Conservation (phyloP, 345 rosid genomes). For the Acer campestre region DNA sequence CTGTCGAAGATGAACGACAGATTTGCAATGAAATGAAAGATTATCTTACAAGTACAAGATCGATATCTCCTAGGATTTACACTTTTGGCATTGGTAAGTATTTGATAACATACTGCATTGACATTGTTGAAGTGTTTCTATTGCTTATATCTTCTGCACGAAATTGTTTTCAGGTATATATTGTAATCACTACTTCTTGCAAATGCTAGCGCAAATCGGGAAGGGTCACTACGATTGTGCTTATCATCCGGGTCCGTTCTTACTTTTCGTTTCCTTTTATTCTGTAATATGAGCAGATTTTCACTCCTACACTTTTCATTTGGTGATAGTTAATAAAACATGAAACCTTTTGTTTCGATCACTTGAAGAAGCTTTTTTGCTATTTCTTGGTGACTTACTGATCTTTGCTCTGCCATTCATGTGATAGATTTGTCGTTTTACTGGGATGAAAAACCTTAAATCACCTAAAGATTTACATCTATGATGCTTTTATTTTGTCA, state of each 20-base stretch:
- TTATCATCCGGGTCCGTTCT: constrained; percentile 54
- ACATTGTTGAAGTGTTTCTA: constrained; percentile 1
- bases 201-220: constrained; percentile 74
- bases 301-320: no score
- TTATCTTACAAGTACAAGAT: constrained; percentile 33
- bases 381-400: neutral
- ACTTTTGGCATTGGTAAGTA: constrained; percentile 88
- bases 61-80: constrained; percentile 68
- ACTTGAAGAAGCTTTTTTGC: neutral
- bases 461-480: neutral
- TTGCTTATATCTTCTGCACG: neutral
- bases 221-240: constrained; percentile 76
- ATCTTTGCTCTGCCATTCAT: neutral
- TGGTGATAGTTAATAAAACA: no score
- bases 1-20: constrained; percentile 81
- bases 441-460: neutral
- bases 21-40: constrained; percentile 66
- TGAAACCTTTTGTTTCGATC: no score
- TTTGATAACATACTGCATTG: neutral
- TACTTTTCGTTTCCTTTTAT: neutral
- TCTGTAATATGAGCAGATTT: no score
- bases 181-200: constrained; percentile 91
- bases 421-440: neutral
- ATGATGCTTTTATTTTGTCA: constrained; percentile 38
- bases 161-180: constrained; percentile 52